phyloP scores from a whole-genome alignment of 2,329 filamentous ascomycete genomes.

The Fusarium tjaetaba region DNA sequence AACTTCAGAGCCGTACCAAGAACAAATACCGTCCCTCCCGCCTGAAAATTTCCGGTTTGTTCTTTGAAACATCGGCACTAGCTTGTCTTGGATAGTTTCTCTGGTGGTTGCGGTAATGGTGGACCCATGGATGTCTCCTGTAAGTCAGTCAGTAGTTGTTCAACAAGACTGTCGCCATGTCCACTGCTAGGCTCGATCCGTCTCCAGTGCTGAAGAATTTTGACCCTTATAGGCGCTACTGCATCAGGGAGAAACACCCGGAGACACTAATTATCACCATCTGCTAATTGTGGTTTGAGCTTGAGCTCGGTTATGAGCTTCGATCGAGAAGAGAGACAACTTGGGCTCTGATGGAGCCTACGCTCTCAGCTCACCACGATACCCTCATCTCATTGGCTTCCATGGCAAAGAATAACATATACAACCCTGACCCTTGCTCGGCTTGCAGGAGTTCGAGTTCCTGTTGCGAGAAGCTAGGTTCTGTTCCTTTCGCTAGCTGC shows the following conservation, averaged over 20 bases:
- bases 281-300: neutral
- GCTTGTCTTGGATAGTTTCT: conserved; percentile 7
- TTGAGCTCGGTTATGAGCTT: neutral
- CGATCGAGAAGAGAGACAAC: neutral
- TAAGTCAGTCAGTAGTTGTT: neutral
- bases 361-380: neutral
- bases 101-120: conserved; percentile 27
- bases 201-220: conserved; percentile 14
- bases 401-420: neutral
- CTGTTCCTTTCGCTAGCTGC: conserved; percentile 9
- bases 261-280: neutral
- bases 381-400: conserved; percentile 13
- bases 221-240: conserved; percentile 16
- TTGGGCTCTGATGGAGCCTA: neutral
- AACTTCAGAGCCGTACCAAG: neutral
- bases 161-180: conserved; percentile 1
- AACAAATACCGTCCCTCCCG: neutral
- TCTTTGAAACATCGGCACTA: neutral
- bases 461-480: neutral
- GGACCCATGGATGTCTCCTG: neutral
- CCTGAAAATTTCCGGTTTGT: neutral
- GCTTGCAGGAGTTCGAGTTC: conserved; percentile 28
- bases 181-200: conserved; percentile 35
- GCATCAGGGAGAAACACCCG: conserved; percentile 4
- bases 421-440: conserved; percentile 20